Evolutionary conservation across 345 rosid genomes (phyloP).

Genomic region (Crucihimalaya himalaica): DNA sequence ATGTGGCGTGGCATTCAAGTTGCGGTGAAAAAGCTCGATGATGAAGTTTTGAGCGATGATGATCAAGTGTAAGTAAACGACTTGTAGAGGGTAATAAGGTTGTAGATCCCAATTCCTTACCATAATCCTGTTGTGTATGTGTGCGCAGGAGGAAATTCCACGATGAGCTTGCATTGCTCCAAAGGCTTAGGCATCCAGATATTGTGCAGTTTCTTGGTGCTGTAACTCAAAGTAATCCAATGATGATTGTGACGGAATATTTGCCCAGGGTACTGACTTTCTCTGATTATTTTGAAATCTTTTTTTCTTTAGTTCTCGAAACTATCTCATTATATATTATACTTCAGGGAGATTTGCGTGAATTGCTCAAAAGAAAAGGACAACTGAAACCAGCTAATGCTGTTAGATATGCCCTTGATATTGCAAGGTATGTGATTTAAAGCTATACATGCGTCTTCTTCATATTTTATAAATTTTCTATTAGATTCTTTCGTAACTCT

Average conservation of each 20-base stretch:
- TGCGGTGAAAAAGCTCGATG: constrained; percentile 87
- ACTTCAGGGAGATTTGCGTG: constrained; percentile 78
- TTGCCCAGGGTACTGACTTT: constrained; percentile 64
- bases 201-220: constrained; percentile 98
- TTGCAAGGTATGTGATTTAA: constrained; percentile 64
- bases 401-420: constrained; percentile 85
- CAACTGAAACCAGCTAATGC: constrained; percentile 59
- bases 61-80: constrained; percentile 74
- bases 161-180: constrained; percentile 93
- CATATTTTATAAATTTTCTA: background rate
- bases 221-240: constrained; percentile 91
- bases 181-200: constrained; percentile 93
- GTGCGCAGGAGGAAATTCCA: constrained; percentile 67
- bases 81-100: background rate
- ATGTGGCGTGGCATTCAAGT: constrained; percentile 96
- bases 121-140: constrained; percentile 15
- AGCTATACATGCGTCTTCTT: background rate
- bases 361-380: constrained; percentile 59
- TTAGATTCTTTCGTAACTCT: constrained; percentile 3
- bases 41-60: constrained; percentile 66
- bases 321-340: constrained; percentile 11
- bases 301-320: background rate
- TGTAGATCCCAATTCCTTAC: background rate
- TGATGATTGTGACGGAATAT: constrained; percentile 98
- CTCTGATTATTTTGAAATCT: constrained; percentile 3